A percentile compares a stretch with the other conserved stretches of the same genome.
phyloP scores from a whole-genome alignment of 208 protist species.

The Trypanosomatidae sp. region DNA sequence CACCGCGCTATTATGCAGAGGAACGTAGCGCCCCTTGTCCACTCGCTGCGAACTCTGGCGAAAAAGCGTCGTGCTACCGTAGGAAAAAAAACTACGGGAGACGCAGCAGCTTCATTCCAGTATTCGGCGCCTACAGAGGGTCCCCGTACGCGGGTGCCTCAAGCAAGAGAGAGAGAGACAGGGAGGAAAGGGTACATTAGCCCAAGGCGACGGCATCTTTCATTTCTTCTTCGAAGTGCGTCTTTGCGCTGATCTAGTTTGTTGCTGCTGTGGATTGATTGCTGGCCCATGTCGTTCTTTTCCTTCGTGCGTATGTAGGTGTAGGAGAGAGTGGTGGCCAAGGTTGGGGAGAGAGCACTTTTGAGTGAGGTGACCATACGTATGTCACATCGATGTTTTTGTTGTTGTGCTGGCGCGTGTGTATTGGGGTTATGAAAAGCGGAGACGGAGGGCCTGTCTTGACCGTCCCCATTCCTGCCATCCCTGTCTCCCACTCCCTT shows the following conservation, averaged over 20 bases:
- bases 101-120: background rate
- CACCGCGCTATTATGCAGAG: background rate
- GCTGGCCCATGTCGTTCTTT: background rate
- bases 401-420: background rate
- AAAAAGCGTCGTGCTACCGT: background rate
- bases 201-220: background rate
- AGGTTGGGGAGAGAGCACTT: background rate
- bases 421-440: background rate
- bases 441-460: background rate
- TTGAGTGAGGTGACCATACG: background rate
- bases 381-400: background rate
- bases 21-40: background rate
- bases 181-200: background rate
- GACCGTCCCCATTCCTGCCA: background rate
- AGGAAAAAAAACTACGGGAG: background rate
- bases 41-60: background rate
- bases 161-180: background rate
- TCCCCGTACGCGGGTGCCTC: background rate
- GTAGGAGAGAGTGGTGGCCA: background rate
- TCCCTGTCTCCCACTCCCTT: background rate
- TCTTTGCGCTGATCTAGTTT: background rate
- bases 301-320: background rate
- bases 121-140: background rate
- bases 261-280: background rate
- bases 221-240: background rate